Evolutionary conservation across 192 early-diverging fungal species (phyloP), one percentile per base, ranked within the genome.

Genomic region (Dissophora ornata): DNA sequence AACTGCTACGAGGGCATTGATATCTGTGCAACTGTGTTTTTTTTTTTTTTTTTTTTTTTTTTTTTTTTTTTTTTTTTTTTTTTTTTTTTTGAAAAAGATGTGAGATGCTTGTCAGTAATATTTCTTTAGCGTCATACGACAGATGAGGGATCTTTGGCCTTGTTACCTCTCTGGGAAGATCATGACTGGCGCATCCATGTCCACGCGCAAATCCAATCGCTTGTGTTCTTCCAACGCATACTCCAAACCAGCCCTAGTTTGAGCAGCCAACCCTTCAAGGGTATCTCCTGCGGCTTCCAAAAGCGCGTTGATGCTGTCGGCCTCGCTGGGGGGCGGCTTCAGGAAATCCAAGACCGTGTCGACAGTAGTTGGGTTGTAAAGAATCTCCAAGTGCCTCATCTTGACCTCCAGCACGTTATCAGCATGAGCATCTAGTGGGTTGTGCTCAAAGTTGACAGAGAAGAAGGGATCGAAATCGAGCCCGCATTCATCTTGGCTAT

Each of bases 171-270:
- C 88, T 1, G 96, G 96, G 24, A 99, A 85, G 18, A 97, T 85
- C 83, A 99, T 89, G 45, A 98, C 92, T 2, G 98, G 98, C 4
- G 98, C 98, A 67, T 97, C 94, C 80, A 97, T 89, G 61, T 99
- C 97, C n/a, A 99, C 87, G 44, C 92, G 88, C 11, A 98, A 80
- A 80, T 97, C 95, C 2, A 96, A 66, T 2, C 95, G 95, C 51
- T 92, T 96, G 81, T 98, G 95, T 66, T 93, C 87, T 41, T 90
- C 91, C 54, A 99, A 68, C 4, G 94, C 94, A 80, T 88, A 92
- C 58, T 81, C 83, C 2, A 99, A 73, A 3, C 93, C 94, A 6
- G 94, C 93, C 41, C 91, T 77, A 8, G 98, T 98, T 73, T 97
- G 95, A 16, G 92, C 86, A 21, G 92, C 91, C 29, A 99, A 73